Conservation (phyloP, 2,329 filamentous ascomycete genomes). For the Cercospora sp. region DNA sequence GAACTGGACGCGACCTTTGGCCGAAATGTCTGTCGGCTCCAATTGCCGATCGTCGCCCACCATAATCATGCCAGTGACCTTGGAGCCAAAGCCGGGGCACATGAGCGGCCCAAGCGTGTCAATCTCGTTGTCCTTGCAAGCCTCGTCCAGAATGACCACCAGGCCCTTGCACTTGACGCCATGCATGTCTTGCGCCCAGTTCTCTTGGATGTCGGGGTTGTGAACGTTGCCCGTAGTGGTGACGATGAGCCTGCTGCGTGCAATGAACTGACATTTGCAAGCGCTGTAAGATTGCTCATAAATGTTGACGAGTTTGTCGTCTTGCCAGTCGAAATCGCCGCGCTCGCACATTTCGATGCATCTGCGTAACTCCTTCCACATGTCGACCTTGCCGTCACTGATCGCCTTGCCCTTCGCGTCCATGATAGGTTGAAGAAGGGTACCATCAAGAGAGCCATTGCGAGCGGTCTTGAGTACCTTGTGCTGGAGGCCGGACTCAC, state of each 20-base stretch:
- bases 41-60: constrained; percentile 26
- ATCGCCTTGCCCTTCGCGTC: background rate
- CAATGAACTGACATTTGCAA: constrained; percentile 26
- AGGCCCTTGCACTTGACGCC: constrained; percentile 18
- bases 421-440: background rate
- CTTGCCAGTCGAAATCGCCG: constrained; percentile 21
- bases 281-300: constrained; percentile 20
- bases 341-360: constrained; percentile 18
- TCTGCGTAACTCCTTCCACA: constrained; percentile 19
- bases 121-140: constrained; percentile 28
- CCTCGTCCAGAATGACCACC: constrained; percentile 26
- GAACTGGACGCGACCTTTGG: constrained; percentile 21
- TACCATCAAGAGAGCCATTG: constrained; percentile 2
- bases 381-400: constrained; percentile 12
- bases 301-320: constrained; percentile 8
- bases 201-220: constrained; percentile 20
- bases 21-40: constrained; percentile 23
- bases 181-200: constrained; percentile 21
- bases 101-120: constrained; percentile 22
- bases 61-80: constrained; percentile 27
- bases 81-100: constrained; percentile 17
- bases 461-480: constrained; percentile 19
- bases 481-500: constrained; percentile 18
- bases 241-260: constrained; percentile 17
- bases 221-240: constrained; percentile 29